Evolutionary conservation across 2,329 filamentous ascomycete species (phyloP), one percentile per base, ranked within the genome.

Genomic region (Orbilia ellipsospora): DNA sequence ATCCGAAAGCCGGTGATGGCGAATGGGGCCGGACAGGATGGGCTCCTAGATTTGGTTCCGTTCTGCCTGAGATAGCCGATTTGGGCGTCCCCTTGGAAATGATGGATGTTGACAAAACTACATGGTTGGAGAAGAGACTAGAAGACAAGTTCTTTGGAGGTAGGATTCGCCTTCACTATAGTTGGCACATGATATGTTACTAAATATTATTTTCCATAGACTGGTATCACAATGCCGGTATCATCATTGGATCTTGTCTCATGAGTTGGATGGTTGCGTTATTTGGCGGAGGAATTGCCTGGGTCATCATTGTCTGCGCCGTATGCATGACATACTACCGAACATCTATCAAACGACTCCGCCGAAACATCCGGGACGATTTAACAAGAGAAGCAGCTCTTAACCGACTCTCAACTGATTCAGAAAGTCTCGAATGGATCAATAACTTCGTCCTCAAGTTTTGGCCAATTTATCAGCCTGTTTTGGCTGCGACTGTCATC

Each of bases 381-480:
- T 88, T 99, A 78, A 90, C 90, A 74, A 90, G 95, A 64, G 94
- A 97, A 82, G 87, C 97, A 86, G 90, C 91, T 12, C 92, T 97
- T 83, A 90, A 90, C 82, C 92, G 88, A 80, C 85, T 99, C 64
- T 95, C 98, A 79, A 95, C 90, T 7, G 95, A 99, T 79, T 89
- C 89, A 26, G 95, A 99, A 83, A 95, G 92, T 68, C 85, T 99
- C 57, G 95, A 99, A 83, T 99, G 95, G 95, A 98, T 99, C 83
- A 99, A 99, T 86, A 96, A 93, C 79, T 99, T 99, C 84, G 82
- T 99, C 80, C 89, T 96, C 84, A 99, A 99, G 82, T 99, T 99
- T 84, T 99, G 95, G 95, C 95, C 95, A 77, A 99, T 99, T 80
- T 98, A 97, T 82, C 93, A 95, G 66, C 95, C 95, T 0, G 92